phyloP scores from a whole-genome alignment of 1,284 basidiomycete species.

The Laetiporus sulphureus region DNA sequence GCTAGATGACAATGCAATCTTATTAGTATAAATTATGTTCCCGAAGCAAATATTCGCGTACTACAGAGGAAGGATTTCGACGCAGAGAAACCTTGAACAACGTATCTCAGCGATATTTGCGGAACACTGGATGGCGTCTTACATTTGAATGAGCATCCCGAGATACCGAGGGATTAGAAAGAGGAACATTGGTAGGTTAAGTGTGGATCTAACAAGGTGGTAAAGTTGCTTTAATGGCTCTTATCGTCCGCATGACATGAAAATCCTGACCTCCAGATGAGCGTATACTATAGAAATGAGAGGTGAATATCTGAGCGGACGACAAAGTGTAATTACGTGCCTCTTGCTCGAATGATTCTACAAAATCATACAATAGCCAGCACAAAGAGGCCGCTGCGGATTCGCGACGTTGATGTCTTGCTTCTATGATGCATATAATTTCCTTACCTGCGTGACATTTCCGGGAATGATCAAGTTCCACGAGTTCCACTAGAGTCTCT shows the following conservation, averaged over 20 bases:
- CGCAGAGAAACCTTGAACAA: background rate
- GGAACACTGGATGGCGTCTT: background rate
- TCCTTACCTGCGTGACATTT: too few species aligned
- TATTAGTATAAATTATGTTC: background rate
- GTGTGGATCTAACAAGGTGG: slow-evolving; percentile 5
- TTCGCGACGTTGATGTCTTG: too few species aligned
- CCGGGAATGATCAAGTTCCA: too few species aligned
- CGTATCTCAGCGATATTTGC: background rate
- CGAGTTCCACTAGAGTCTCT: too few species aligned
- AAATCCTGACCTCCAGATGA: slow-evolving; percentile 7
- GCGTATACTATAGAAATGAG: slow-evolving; percentile 3
- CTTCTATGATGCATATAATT: too few species aligned
- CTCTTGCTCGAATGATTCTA: background rate
- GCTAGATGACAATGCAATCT: too few species aligned
- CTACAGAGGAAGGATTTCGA: background rate
- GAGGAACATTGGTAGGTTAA: slow-evolving; percentile 7
- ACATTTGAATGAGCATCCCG: slow-evolving; percentile 6
- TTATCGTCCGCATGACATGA: background rate
- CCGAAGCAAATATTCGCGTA: background rate
- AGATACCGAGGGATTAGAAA: slow-evolving; percentile 9
- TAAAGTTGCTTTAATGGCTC: too few species aligned
- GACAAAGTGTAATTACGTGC: background rate
- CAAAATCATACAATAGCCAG: background rate
- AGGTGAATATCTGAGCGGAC: too few species aligned
- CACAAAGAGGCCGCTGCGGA: background rate